Percentiles rank a stretch among this genome's conserved stretches.
Evolutionary conservation across 768 basidiomycete species (phyloP).

Genomic region (Mycena haematopus): DNA sequence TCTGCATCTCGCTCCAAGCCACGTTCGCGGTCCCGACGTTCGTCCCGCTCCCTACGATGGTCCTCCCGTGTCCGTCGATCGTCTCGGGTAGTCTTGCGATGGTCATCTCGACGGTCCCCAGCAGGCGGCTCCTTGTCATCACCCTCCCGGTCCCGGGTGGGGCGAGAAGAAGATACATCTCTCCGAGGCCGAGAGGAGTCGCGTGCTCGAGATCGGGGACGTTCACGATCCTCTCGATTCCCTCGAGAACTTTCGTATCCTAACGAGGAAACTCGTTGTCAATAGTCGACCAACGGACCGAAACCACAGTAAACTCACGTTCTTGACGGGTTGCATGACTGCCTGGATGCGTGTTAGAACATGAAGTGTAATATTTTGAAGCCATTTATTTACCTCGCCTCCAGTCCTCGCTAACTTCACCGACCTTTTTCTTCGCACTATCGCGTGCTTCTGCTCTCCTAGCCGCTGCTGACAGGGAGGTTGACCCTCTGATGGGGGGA

Average conservation of each 20-base stretch:
- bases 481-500: conserved; percentile 48
- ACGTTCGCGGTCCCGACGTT: conserved; percentile 41
- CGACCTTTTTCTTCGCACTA: conserved; percentile 66
- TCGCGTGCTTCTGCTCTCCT: conserved; percentile 69
- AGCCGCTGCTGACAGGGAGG: conserved; percentile 46
- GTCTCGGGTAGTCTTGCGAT: conserved; percentile 35
- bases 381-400: conserved; percentile 65
- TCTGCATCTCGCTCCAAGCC: conserved; percentile 45
- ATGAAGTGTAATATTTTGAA: conserved; percentile 34
- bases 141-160: conserved; percentile 57
- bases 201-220: conserved; percentile 66
- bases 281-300: conserved; percentile 1
- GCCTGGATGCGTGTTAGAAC: conserved; percentile 53
- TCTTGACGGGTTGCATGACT: conserved; percentile 58
- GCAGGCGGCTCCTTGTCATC: conserved; percentile 40
- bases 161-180: conserved; percentile 60
- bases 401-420: conserved; percentile 85
- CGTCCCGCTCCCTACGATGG: conserved; percentile 37
- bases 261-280: conserved; percentile 32
- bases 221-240: conserved; percentile 70
- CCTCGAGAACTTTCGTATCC: conserved; percentile 61
- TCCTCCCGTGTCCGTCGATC: conserved; percentile 47
- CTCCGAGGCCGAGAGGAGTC: conserved; percentile 68
- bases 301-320: conserved; percentile 47
- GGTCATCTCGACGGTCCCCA: conserved; percentile 44